Evolutionary conservation across 106 monocot species (phyloP).

Genomic region (Dioscorea dumetorum): DNA sequence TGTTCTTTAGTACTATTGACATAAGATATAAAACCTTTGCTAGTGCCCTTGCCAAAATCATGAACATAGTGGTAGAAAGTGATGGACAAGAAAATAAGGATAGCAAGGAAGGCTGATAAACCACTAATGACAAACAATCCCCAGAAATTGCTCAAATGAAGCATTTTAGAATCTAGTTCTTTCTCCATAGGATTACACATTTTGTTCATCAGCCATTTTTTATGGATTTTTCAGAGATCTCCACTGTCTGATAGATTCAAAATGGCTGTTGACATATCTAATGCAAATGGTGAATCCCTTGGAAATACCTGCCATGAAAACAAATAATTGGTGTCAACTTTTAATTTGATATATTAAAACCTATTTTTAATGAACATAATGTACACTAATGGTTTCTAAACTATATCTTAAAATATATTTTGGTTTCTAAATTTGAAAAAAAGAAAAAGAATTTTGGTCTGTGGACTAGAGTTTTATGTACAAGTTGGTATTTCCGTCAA

Average conservation of each 20-base stretch:
- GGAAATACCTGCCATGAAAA: slow-evolving; percentile 23
- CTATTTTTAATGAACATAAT: too few relatives aligned
- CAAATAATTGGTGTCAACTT: neutral
- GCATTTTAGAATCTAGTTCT: slow-evolving; percentile 13
- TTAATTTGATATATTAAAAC: too few relatives aligned
- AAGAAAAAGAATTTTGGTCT: too few relatives aligned
- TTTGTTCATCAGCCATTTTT: slow-evolving; percentile 29
- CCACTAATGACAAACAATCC: slow-evolving; percentile 31
- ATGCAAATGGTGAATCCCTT: slow-evolving; percentile 27
- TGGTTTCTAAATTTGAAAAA: too few relatives aligned
- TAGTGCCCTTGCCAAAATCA: too few relatives aligned
- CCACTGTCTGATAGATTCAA: slow-evolving; percentile 32
- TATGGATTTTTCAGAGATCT: slow-evolving; percentile 27
- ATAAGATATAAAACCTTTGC: too few relatives aligned
- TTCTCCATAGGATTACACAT: slow-evolving; percentile 4
- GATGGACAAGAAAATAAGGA: slow-evolving; percentile 16
- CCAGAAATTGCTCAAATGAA: slow-evolving; percentile 23
- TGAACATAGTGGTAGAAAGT: too few relatives aligned
- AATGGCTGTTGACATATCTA: slow-evolving; percentile 37
- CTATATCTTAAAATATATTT: too few relatives aligned
- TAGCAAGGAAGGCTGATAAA: slow-evolving; percentile 21
- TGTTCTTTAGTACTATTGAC: too few relatives aligned
- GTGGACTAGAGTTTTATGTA: too few relatives aligned
- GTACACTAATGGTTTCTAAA: too few relatives aligned
- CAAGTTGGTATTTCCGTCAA: too few relatives aligned